Evolutionary conservation across 768 basidiomycete species (phyloP).

Genomic region (Boletus bicolor): DNA sequence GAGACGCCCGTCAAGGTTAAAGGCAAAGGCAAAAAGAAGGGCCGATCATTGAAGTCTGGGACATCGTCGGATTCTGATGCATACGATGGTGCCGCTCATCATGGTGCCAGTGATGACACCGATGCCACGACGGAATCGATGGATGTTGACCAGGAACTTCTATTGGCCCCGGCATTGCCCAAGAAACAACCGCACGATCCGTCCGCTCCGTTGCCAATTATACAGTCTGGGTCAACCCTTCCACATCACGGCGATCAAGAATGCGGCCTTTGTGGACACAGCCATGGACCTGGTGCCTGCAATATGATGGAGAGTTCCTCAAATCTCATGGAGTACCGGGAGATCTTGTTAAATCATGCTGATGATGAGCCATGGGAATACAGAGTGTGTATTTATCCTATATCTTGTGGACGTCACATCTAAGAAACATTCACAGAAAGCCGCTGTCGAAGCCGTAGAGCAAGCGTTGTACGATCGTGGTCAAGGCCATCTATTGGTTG

Average conservation of each 20-base stretch:
- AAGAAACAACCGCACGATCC: constrained; percentile 6
- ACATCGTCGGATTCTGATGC: constrained; percentile 41
- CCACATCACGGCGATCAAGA: constrained; percentile 7
- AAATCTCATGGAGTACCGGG: constrained; percentile 66
- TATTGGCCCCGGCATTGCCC: background rate
- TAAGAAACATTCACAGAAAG: constrained; percentile 39
- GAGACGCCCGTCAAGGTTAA: constrained; percentile 39
- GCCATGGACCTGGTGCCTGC: constrained; percentile 52
- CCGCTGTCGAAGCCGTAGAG: constrained; percentile 70
- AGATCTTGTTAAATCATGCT: constrained; percentile 60
- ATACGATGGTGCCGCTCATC: constrained; percentile 28
- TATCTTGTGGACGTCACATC: constrained; percentile 3
- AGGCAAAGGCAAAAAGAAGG: constrained; percentile 35
- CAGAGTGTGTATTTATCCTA: constrained; percentile 43
- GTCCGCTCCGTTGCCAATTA: background rate
- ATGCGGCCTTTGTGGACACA: constrained; percentile 63
- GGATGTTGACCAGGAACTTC: constrained; percentile 8
- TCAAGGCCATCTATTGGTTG: constrained; percentile 51
- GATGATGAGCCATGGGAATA: constrained; percentile 65
- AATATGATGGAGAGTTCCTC: constrained; percentile 62
- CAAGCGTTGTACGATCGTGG: constrained; percentile 56
- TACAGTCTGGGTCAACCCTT: constrained; percentile 1
- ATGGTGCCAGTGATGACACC: constrained; percentile 18
- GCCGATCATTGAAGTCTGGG: constrained; percentile 28
- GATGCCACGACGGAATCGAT: constrained; percentile 27